phyloP scores from a whole-genome alignment of 768 basidiomycete species.

The Leccinum olivaceopallidum region DNA sequence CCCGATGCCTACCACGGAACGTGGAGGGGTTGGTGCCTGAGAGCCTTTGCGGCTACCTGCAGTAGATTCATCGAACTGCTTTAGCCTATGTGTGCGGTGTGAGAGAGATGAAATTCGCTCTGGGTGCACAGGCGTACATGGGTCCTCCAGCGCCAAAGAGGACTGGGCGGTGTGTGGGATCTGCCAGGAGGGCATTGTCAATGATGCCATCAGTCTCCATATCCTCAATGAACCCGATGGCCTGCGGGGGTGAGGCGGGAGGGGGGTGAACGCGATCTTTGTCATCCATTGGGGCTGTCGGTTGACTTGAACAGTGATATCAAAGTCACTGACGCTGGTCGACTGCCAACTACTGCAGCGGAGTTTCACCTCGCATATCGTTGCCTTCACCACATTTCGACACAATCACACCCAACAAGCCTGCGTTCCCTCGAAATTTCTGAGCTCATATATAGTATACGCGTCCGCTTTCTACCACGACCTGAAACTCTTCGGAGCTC shows the following conservation, averaged over 20 bases:
- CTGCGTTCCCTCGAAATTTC: too few relatives aligned
- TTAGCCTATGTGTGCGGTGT: conserved; percentile 50
- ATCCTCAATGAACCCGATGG: conserved; percentile 25
- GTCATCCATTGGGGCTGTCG: conserved; percentile 10
- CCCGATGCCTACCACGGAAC: conserved; percentile 85
- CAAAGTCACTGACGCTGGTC: not conserved
- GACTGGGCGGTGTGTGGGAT: conserved; percentile 44
- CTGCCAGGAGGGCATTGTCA: conserved; percentile 16
- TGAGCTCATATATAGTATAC: not conserved
- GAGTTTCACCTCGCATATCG: not conserved
- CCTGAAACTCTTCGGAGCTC: not conserved
- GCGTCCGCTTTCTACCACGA: not conserved
- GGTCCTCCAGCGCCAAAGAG: conserved; percentile 74
- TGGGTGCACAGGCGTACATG: conserved; percentile 46
- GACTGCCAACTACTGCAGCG: not conserved
- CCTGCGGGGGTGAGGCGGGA: conserved; percentile 2
- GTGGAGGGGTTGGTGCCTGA: conserved; percentile 74
- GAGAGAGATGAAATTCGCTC: not conserved
- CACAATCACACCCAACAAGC: too few relatives aligned
- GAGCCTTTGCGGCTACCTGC: conserved; percentile 70
- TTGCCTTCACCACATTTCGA: not conserved
- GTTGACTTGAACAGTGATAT: too few relatives aligned
- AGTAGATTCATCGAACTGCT: conserved; percentile 76
- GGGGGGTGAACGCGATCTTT: conserved; percentile 19
- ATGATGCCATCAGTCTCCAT: conserved; percentile 25